A percentile compares a stretch with the other conserved stretches of the same genome.
These are phyloP conservation scores for Diutina ranongensis DNA, from an alignment of 1,139 yeast species.

Conservation along the genomic window DNA sequence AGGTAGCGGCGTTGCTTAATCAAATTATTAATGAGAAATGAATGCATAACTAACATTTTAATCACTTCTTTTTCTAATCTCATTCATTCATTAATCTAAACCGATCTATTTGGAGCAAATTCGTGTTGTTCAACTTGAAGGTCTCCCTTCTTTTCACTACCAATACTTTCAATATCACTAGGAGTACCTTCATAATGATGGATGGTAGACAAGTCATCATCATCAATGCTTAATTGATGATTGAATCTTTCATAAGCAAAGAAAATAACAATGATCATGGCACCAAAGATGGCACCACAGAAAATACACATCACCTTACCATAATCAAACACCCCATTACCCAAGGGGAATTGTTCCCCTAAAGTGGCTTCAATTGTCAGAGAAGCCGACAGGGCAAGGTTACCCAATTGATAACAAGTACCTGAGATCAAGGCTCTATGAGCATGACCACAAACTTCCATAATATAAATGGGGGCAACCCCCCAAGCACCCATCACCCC, in stretches of 20 bases:
- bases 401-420: constrained; percentile 73
- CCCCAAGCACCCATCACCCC: constrained; percentile 90
- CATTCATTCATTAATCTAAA: background rate
- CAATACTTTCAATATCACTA: background rate
- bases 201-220: constrained; percentile 11
- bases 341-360: constrained; percentile 51
- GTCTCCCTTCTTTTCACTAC: background rate
- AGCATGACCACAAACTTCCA: constrained; percentile 70
- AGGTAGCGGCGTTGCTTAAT: no score
- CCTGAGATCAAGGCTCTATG: constrained; percentile 68
- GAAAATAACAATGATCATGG: constrained; percentile 42
- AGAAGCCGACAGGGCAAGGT: constrained; percentile 72
- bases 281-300: constrained; percentile 67
- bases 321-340: constrained; percentile 16
- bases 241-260: constrained; percentile 59
- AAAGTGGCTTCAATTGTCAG: constrained; percentile 73
- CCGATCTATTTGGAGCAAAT: background rate
- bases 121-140: background rate
- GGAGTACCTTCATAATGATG: background rate
- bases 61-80: no score
- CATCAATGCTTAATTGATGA: constrained; percentile 10
- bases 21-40: background rate
- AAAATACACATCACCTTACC: constrained; percentile 68
- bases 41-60: no score
- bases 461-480: constrained; percentile 65